Conservation (phyloP, 2,329 filamentous ascomycete species). For the Diaporthe caulivora region DNA sequence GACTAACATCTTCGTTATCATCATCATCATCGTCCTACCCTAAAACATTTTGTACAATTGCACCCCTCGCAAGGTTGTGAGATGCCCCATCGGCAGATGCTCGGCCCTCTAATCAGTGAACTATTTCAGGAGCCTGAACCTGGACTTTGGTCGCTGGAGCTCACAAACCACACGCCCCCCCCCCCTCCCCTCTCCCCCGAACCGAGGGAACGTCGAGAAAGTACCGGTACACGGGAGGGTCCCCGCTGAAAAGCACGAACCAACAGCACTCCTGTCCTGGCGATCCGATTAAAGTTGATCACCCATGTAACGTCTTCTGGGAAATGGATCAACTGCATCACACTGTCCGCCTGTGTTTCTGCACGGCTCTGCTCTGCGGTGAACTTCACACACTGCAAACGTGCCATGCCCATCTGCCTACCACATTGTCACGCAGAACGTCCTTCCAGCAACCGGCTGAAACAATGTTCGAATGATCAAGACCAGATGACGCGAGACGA, state of each 20-base stretch:
- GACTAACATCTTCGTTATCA: not conserved
- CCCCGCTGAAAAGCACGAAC: conserved; percentile 29
- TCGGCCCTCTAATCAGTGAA: conserved; percentile 17
- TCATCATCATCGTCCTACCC: conserved; percentile 1
- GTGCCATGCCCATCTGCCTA: not conserved
- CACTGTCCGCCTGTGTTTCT: not conserved
- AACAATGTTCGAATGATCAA: not conserved
- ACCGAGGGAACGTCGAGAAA: conserved; percentile 1
- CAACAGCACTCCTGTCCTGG: conserved; percentile 25
- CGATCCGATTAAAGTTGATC: conserved; percentile 30
- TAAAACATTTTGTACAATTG: not conserved
- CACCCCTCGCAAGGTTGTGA: not conserved
- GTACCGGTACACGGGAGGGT: conserved; percentile 11
- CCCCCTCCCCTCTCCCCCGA: not conserved
- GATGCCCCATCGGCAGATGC: conserved; percentile 9
- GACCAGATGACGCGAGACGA: conserved; percentile 17
- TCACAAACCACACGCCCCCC: not conserved
- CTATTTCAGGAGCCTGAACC: conserved; percentile 26
- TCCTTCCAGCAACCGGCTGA: not conserved
- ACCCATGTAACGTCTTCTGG: conserved; percentile 27
- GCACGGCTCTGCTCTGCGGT: not conserved
- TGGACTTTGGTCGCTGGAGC: not conserved
- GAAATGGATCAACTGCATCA: conserved; percentile 22
- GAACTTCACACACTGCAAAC: not conserved
- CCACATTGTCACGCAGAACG: not conserved